Conservation (phyloP, 208 protist genomes). For the Acanthamoeba polyphaga region DNA sequence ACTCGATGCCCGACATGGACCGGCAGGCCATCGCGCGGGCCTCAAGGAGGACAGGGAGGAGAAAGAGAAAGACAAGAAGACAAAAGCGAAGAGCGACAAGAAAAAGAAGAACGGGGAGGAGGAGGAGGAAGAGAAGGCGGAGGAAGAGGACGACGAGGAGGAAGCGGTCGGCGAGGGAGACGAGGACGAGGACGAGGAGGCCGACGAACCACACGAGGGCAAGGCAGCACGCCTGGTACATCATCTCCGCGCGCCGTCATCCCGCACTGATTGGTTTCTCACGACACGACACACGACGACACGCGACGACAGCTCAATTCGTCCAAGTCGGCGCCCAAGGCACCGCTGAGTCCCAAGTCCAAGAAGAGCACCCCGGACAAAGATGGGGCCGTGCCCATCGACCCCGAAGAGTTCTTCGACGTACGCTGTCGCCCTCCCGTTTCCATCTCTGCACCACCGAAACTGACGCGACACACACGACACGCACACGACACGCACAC, state of each 20-base stretch:
- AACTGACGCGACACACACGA: no score
- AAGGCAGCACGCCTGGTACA: not conserved
- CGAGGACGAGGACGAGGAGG: not conserved
- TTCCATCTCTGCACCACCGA: no score
- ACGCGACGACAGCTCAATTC: not conserved
- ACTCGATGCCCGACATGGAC: slow-evolving; percentile 28
- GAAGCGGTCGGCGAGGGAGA: not conserved
- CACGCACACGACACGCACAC: no score
- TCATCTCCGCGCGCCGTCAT: not conserved
- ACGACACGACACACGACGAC: no score
- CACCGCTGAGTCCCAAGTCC: not conserved
- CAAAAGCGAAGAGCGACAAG: not conserved
- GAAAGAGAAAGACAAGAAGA: not conserved
- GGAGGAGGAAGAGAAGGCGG: not conserved
- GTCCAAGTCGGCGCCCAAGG: not conserved
- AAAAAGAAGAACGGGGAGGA: not conserved
- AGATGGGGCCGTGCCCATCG: not conserved
- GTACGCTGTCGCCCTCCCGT: not conserved
- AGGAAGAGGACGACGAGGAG: not conserved
- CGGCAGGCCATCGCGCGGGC: not conserved
- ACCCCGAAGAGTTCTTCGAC: not conserved
- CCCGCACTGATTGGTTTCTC: no score
- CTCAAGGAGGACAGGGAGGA: not conserved
- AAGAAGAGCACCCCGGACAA: not conserved
- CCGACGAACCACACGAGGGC: not conserved